Evolutionary conservation across 1,284 basidiomycete genomes (phyloP).

Genomic region (Sphagnurus paluster): DNA sequence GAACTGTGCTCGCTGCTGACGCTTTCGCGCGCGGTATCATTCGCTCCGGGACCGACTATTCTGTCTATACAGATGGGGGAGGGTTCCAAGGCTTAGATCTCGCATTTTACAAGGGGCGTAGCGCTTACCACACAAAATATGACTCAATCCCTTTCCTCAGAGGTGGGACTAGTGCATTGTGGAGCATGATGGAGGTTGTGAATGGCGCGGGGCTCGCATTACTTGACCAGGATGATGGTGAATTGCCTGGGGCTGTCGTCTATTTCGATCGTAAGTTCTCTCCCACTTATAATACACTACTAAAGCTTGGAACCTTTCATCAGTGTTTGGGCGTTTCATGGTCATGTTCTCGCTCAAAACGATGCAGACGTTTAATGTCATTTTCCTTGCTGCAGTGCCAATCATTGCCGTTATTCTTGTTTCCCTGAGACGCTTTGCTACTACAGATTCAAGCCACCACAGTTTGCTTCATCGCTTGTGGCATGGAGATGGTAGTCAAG

Average conservation of each 20-base stretch:
- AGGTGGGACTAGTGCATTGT: slow-evolving; percentile 56
- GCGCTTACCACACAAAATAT: slow-evolving; percentile 69
- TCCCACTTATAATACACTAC: background rate
- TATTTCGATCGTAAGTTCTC: slow-evolving; percentile 70
- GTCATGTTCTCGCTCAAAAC: slow-evolving; percentile 52
- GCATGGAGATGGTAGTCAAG: background rate
- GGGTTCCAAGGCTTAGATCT: slow-evolving; percentile 69
- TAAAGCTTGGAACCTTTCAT: slow-evolving; percentile 4
- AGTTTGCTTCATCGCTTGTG: background rate
- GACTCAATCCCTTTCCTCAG: slow-evolving; percentile 58
- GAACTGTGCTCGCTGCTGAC: slow-evolving; percentile 64
- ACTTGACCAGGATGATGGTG: slow-evolving; percentile 33
- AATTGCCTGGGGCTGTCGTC: slow-evolving; percentile 39
- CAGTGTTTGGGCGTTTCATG: slow-evolving; percentile 63
- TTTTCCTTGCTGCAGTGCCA: slow-evolving; percentile 62
- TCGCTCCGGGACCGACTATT: slow-evolving; percentile 68
- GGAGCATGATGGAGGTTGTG: slow-evolving; percentile 74
- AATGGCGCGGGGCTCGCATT: slow-evolving; percentile 54
- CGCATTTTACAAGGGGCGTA: slow-evolving; percentile 71
- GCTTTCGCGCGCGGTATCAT: slow-evolving; percentile 61
- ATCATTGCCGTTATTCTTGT: slow-evolving; percentile 49
- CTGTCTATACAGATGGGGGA: slow-evolving; percentile 49
- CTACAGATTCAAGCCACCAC: background rate
- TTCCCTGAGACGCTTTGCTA: slow-evolving; percentile 19
- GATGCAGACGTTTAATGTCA: slow-evolving; percentile 57